Percentiles rank a stretch among this genome's conserved stretches.
These are phyloP conservation scores for Boehmeria nivea DNA, from an alignment of 306 rosid species.

Conservation along the genomic window DNA sequence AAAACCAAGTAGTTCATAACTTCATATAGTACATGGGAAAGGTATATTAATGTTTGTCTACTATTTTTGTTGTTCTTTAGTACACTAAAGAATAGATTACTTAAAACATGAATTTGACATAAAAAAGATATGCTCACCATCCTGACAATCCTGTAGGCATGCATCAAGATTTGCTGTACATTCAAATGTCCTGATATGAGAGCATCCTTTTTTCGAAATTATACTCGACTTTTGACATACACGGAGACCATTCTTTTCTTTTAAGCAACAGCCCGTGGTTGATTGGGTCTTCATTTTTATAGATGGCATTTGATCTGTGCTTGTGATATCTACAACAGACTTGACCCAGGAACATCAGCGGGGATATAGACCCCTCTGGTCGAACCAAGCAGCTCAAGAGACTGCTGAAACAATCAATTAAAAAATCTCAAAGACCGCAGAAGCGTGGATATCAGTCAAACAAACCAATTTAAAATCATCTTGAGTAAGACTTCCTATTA, in stretches of 20 bases:
- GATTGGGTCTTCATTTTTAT: slow-evolving; percentile 86
- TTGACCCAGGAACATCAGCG: slow-evolving; percentile 47
- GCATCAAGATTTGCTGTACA: slow-evolving; percentile 44
- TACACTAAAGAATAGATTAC: background rate
- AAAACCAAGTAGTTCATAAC: background rate
- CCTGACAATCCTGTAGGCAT: slow-evolving; percentile 39
- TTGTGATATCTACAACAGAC: slow-evolving; percentile 35
- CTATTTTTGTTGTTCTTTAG: no score
- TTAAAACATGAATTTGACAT: background rate
- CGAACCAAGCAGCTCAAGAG: slow-evolving; percentile 31
- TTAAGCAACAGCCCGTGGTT: slow-evolving; percentile 63
- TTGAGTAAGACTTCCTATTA: no score
- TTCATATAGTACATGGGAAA: no score
- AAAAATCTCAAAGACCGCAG: background rate
- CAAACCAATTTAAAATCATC: no score
- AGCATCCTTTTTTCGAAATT: slow-evolving; percentile 67
- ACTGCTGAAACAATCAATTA: slow-evolving; percentile 21
- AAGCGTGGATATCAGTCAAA: no score
- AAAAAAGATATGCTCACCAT: slow-evolving; percentile 43
- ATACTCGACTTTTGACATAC: slow-evolving; percentile 62
- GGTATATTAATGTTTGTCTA: no score
- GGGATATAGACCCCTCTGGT: slow-evolving; percentile 37
- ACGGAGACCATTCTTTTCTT: slow-evolving; percentile 68
- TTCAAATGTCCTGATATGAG: slow-evolving; percentile 43
- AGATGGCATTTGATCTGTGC: slow-evolving; percentile 91